phyloP scores from a whole-genome alignment of 78 protist species.

The Tieghemostelium lacteum region DNA sequence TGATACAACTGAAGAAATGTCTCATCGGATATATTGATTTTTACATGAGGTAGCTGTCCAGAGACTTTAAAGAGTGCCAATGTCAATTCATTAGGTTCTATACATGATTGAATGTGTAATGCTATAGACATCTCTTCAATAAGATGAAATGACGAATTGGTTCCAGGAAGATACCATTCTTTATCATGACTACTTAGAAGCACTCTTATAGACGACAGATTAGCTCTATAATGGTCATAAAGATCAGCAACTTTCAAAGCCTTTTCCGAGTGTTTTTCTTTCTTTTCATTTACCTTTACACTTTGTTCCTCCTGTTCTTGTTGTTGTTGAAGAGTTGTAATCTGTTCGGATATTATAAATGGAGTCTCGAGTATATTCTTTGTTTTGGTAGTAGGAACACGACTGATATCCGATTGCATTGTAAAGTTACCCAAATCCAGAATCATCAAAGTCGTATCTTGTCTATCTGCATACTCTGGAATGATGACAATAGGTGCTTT shows the following conservation, averaged over 20 bases:
- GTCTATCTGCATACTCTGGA: slow-evolving; percentile 17
- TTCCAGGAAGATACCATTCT: slow-evolving; percentile 28
- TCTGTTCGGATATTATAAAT: slow-evolving; percentile 21
- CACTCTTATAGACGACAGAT: slow-evolving; percentile 53
- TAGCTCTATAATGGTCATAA: slow-evolving; percentile 68
- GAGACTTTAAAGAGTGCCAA: slow-evolving; percentile 53
- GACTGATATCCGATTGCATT: slow-evolving; percentile 51
- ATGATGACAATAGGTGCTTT: slow-evolving; percentile 71
- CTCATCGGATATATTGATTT: slow-evolving; percentile 49
- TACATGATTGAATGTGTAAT: slow-evolving; percentile 61
- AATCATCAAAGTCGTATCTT: slow-evolving; percentile 45
- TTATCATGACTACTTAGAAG: slow-evolving; percentile 20
- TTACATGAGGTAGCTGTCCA: slow-evolving; percentile 59
- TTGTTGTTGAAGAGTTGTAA: background rate
- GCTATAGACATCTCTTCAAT: slow-evolving; percentile 73
- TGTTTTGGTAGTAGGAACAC: slow-evolving; percentile 14
- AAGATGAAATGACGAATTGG: slow-evolving; percentile 14
- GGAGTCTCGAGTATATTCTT: slow-evolving; percentile 7
- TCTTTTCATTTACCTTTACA: no score
- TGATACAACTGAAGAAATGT: slow-evolving; percentile 23
- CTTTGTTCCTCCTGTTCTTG: background rate
- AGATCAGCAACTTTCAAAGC: slow-evolving; percentile 52
- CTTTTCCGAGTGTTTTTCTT: no score
- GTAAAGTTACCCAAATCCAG: slow-evolving; percentile 51
- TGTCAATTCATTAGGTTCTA: slow-evolving; percentile 67